Base-by-base conservation (phyloP, 306 rosid species). In the Gillenia trifoliata region DNA sequence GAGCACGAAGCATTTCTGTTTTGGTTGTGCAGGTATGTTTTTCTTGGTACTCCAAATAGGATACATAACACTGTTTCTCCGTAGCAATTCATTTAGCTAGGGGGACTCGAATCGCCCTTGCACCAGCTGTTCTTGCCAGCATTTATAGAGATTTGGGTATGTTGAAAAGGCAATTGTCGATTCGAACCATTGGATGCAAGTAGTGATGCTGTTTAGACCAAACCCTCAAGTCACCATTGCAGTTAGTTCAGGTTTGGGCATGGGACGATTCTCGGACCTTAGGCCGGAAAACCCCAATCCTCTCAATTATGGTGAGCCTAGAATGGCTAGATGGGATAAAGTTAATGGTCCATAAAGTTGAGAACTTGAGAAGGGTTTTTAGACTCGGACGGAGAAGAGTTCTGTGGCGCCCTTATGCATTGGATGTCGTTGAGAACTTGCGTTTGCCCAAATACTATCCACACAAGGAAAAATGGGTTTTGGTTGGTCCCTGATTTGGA, bases 1-100 rank as follows among this genome's bases (percentile, higher is more conserved):
- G 92, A 89, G 81, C 95, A 85, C 29, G 85, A 87, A 73, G 89
- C 85, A 7, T 87, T 89, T 49, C 83, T 89, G 19, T 29, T 78
- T 30, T 89, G 87, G 91, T 91, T n/a, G n/a, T n/a, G n/a, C n/a
- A n/a, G n/a, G n/a, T n/a, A n/a, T n/a, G n/a, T n/a, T n/a, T n/a
- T n/a, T n/a, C n/a, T n/a, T n/a, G n/a, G n/a, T n/a, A n/a, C n/a
- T n/a, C n/a, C n/a, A n/a, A n/a, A n/a, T n/a, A n/a, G n/a, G n/a
- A n/a, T n/a, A n/a, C n/a, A n/a, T n/a, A n/a, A n/a, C n/a, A n/a
- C n/a, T n/a, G n/a, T n/a, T n/a, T n/a, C n/a, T n/a, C n/a, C n/a
- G n/a, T n/a, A n/a, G n/a, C n/a, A n/a, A n/a, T n/a, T n/a, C n/a
- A n/a, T n/a, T n/a, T n/a, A n/a, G n/a, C n/a, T n/a, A n/a, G n/a